Evolutionary conservation across 176 grass and related monocot species (phyloP), one percentile per base, ranked within the genome.

Genomic region (Ensete glaucum): DNA sequence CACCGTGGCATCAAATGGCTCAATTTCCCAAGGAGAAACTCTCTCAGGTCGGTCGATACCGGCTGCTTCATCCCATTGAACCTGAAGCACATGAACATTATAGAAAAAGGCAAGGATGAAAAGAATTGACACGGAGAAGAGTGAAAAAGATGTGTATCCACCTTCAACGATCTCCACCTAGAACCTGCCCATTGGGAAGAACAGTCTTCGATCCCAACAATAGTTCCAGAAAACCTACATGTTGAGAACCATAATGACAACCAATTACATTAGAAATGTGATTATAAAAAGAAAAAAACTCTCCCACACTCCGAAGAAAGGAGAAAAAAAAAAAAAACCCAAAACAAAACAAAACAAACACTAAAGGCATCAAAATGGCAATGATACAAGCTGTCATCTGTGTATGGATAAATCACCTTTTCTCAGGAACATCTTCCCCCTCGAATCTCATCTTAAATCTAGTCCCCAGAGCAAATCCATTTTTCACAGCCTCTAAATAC

Each of bases 11-110:
- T 76, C 81, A 62, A 89, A 79, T 24, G 84, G 80, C 66, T 96
- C 92, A 16, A 96, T 72, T 66, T 96, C 88, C 92, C 92, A 96
- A 22, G 84, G 86, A 51, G 92, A 96, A 78, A 96, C 86, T 75
- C 79, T 91, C 57, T 91, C 86, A 76, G 86, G 88, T 64, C 86
- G 76, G 2, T 64, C 51, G 75, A 96, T 59, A 58, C 74, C 76
- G 60, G 86, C 78, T 34, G 82, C 73, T 59, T 96, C 88, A 58
- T 96, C 92, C 92, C 92, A 96, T 81, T 89, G 88, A 43, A 96
- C 82, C 92, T 96, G 52, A 62, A 50, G 15, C 17, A 73, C 8
- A 23, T n/a, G 11, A 77, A 64, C 23, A 54, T 78, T 25, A 77
- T 50, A 19, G n/a, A 77, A 16, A 58, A 72, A 55, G 20, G 56